Evolutionary conservation across 495 filamentous ascomycete species (phyloP).

Genomic region (Lasiosphaeria miniovina): DNA sequence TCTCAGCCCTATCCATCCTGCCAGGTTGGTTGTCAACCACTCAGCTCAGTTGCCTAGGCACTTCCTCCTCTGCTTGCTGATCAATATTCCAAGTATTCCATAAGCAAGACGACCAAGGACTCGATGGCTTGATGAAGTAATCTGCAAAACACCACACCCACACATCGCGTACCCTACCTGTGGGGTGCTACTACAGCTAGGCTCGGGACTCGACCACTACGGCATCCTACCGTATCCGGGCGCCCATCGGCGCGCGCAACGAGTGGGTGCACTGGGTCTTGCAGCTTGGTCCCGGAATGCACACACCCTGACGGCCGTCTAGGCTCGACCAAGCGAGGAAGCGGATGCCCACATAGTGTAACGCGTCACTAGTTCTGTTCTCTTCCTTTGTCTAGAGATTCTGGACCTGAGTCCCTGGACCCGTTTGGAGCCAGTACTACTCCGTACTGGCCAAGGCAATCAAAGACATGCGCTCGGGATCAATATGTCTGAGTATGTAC

Average conservation of each 20-base stretch:
- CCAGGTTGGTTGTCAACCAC: background rate
- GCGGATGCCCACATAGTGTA: background rate
- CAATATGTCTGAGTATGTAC: background rate
- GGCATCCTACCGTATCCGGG: background rate
- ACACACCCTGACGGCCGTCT: background rate
- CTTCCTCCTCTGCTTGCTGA: too few relatives aligned
- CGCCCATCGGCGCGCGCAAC: background rate
- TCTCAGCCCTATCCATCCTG: slow-evolving; percentile 3
- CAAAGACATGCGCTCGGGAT: background rate
- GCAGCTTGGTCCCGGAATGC: background rate
- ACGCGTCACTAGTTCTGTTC: background rate
- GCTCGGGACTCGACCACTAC: background rate
- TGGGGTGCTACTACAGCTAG: too few relatives aligned
- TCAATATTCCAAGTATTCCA: too few relatives aligned
- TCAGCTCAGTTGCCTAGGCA: background rate
- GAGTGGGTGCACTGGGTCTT: background rate
- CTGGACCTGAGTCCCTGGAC: too few relatives aligned
- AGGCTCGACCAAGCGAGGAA: background rate
- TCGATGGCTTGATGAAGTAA: background rate
- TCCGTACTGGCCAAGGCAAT: background rate
- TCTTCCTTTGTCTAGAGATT: background rate
- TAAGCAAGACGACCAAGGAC: background rate
- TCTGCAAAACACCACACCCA: background rate
- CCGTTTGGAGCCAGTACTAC: too few relatives aligned
- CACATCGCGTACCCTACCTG: too few relatives aligned